Base-by-base conservation (phyloP, 2,329 filamentous ascomycete genomes). In the Metarhizium album region DNA sequence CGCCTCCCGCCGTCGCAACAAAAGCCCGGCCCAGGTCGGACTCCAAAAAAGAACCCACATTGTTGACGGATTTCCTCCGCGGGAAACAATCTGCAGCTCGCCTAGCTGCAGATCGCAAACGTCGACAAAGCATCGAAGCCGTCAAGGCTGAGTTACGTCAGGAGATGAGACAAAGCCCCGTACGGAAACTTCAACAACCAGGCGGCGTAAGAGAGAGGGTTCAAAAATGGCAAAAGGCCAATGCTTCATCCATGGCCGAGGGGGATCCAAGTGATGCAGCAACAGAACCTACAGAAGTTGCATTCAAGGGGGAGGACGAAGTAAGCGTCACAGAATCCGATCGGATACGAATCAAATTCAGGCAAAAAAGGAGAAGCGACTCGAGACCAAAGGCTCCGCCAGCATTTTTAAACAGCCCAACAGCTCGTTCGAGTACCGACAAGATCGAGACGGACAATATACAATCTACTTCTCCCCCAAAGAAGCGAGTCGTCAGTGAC, bases 401-500 rank as follows among this genome's bases (percentile, higher is more conserved):
- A 27, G 50, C 43, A 18, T 37, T 50, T 58, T 31, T 57, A 60
- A 29, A 51, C 58, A 6, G 65, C 63, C 42, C 66, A 59, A 38
- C 50, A 23, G 37, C 52, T 9, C 54, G 56, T n/a, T 51, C 59
- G 31, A 52, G 55, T 11, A 46, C 58, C 40, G 55, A 55, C 9
- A 55, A 59, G 45, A 50, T 57, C 49, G 9, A 56, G 49, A 35
- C 52, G 49, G 49, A 56, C 46, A 18, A 55, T 47, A 50, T 52
- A 59, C 68, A 63, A 81, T 42, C 48, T 9, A 29, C 38, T 48
- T 67, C 74, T 47, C 80, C 87, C 45, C 91, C 91, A 16, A 90
- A 88, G 70, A 96, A 95, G 74, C 82, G 90, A 55, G 88, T 97
- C 49, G 82, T 96, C 54, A 96, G 90, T 64, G 91, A 97, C 69